Evolutionary conservation across 106 monocot species (phyloP), one percentile per base, ranked within the genome.

Genomic region (Acorus gramineus): DNA sequence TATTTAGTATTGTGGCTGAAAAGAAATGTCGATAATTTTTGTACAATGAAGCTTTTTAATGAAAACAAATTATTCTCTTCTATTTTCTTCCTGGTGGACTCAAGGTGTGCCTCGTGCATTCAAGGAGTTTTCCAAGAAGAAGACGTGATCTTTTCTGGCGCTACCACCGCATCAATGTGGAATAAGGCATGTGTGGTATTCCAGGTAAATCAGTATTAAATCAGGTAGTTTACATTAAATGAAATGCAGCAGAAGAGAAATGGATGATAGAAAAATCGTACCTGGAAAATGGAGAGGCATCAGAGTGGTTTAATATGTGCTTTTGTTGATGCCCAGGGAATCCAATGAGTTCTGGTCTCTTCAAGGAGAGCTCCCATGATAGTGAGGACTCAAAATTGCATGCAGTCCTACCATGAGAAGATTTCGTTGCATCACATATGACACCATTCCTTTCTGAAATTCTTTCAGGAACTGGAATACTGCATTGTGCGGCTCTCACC

Each of bases 201-300:
- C 28, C 28, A 28, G 28, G 28, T 28, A 28, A 28, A 28, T 28
- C 28, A 1, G 28, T 28, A 28, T 28, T 28, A 68, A 68, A 8
- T 2, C 55, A 57, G 13, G 57, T n/a, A 56, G 56, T 3, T 8
- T 47, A 61, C 8, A 61, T 44, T 8, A 11, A 45, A 44, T 3
- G 54, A 62, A 53, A 8, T 4, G 42, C 11, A 64, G 51, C 44
- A 42, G 42, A 47, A 60, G 5, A 43, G 7, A 60, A 6, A 45
- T 44, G 14, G 4, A 11, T 60, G 45, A 43, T 2, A 44, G 45
- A 60, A 60, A 44, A 46, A 55, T 11, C 11, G 10, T 79, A 94
- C 94, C 94, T 94, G 46, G 90, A 79, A 63, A 91, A 91, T 14
- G 91, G 89, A 69, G 94, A 94, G 59, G 77, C 70, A 75, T 78